Conservation (phyloP, 306 rosid species). For the Cucurbita moschata region DNA sequence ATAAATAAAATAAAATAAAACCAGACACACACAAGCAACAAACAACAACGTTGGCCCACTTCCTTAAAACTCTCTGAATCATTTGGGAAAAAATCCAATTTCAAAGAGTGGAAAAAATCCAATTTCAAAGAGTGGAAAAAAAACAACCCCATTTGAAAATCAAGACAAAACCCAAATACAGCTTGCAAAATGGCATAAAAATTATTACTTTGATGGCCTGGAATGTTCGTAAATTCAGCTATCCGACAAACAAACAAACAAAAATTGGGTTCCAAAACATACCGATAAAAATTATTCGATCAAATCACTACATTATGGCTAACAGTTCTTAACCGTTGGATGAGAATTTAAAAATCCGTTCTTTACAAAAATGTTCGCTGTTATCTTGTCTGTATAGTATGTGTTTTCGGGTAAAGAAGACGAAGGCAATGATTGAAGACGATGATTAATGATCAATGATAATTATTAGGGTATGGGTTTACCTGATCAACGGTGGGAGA, state of each 20-base stretch:
- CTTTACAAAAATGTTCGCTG: too few species aligned
- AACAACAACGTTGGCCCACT: not conserved
- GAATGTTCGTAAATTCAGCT: not conserved
- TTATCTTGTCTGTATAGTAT: too few species aligned
- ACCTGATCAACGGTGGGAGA: conserved; percentile 55
- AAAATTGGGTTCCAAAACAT: too few species aligned
- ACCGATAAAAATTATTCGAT: too few species aligned
- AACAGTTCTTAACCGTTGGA: too few species aligned
- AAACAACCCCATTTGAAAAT: not conserved
- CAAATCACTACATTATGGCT: too few species aligned
- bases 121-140: not conserved
- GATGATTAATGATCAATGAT: too few species aligned
- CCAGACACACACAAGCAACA: not conserved
- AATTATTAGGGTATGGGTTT: too few species aligned
- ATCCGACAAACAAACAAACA: not conserved
- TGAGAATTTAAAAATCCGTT: too few species aligned
- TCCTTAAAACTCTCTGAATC: not conserved
- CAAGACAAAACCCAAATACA: conserved; percentile 8
- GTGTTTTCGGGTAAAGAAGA: too few species aligned
- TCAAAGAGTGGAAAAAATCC: not conserved
- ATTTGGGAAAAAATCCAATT: not conserved
- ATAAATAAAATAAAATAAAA: too few species aligned
- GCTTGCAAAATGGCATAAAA: conserved; percentile 17
- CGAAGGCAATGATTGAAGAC: too few species aligned
- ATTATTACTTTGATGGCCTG: not conserved